Evolutionary conservation across 73 alveolate species (phyloP), one percentile per base, ranked within the genome.

Genomic region (Paramecium tetraurelia): DNA sequence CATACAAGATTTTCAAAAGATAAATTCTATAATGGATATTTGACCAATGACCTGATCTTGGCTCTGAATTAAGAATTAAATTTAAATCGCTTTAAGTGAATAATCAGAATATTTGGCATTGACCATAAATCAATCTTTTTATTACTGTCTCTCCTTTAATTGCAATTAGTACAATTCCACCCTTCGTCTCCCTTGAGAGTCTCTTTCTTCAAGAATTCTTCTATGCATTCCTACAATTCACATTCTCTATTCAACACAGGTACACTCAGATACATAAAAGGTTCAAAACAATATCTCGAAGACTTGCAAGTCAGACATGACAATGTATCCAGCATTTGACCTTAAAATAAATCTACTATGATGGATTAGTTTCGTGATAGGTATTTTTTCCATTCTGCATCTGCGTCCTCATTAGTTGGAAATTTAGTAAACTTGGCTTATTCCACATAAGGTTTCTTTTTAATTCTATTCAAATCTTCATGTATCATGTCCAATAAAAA

Each of bases 311-410:
- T 53, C 18, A 53, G 7, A 20, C 69, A 53, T 18, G 69, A 53
- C 21, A 53, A 18, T 18, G 69, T 53, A 18, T 53, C 69, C 18
- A 53, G 35, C 31, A 53, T 4, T n/a, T 53, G 4, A 18, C 99
- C 99, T 48, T 98, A 97, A 95, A 98, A 93, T 44, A 98, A 93
- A 92, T 98, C 99, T 57, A 98, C 98, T 40, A 98, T 96, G 58
- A 98, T 92, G 33, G 99, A 95, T 93, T 98, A 95, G 72, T 98
- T 98, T 94, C 99, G 93, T 86, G 83, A 93, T 85, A 95, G 86
- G 89, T 96, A 97, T 40, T 96, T 95, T 12, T 95, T 92, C 99
- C 99, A 98, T 35, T 95, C 86, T 86, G 97, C 96, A 22, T 92
- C 90, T 2, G 99, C 98, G 27, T 96, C 98, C 43, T 94, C 95